Conservation (phyloP, 1,284 basidiomycete species). For the Schizophyllum commune region DNA sequence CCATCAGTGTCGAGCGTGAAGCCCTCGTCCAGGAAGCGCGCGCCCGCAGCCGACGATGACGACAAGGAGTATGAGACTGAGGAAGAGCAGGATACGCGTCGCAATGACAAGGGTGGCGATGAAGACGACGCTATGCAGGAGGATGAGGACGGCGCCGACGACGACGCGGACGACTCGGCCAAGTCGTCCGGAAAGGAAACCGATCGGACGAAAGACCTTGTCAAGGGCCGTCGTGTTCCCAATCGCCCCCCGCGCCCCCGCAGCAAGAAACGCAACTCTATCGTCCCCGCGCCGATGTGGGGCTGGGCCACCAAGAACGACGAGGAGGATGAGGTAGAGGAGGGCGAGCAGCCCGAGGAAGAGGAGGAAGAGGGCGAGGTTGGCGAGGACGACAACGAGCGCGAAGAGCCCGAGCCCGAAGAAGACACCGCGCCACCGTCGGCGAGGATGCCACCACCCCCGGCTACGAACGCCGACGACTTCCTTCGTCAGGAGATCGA, state of each 20-base stretch:
- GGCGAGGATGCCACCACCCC: neutral
- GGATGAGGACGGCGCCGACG: neutral
- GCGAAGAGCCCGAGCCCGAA: slow-evolving; percentile 27
- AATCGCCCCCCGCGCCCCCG: slow-evolving; percentile 22
- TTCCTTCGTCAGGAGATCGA: slow-evolving; percentile 8
- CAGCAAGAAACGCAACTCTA: slow-evolving; percentile 53
- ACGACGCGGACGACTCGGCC: slow-evolving; percentile 6
- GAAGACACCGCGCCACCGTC: slow-evolving; percentile 16
- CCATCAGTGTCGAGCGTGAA: slow-evolving; percentile 14
- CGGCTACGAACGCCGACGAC: slow-evolving; percentile 16
- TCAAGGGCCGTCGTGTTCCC: neutral
- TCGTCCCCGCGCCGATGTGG: slow-evolving; percentile 72
- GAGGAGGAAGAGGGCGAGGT: slow-evolving; percentile 21
- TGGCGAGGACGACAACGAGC: slow-evolving; percentile 11
- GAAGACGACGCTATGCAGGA: slow-evolving; percentile 1
- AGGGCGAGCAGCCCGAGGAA: slow-evolving; percentile 18
- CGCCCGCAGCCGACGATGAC: slow-evolving; percentile 17
- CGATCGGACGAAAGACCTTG: slow-evolving; percentile 9
- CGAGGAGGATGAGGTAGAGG: slow-evolving; percentile 16
- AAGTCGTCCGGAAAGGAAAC: slow-evolving; percentile 8
- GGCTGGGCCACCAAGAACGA: slow-evolving; percentile 40
- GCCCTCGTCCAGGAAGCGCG: slow-evolving; percentile 15
- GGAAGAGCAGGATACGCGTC: slow-evolving; percentile 6
- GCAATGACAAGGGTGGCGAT: slow-evolving; percentile 2
- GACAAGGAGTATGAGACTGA: slow-evolving; percentile 17